Conservation (phyloP, 2,329 filamentous ascomycete genomes). For the Penicillium janthinellum region DNA sequence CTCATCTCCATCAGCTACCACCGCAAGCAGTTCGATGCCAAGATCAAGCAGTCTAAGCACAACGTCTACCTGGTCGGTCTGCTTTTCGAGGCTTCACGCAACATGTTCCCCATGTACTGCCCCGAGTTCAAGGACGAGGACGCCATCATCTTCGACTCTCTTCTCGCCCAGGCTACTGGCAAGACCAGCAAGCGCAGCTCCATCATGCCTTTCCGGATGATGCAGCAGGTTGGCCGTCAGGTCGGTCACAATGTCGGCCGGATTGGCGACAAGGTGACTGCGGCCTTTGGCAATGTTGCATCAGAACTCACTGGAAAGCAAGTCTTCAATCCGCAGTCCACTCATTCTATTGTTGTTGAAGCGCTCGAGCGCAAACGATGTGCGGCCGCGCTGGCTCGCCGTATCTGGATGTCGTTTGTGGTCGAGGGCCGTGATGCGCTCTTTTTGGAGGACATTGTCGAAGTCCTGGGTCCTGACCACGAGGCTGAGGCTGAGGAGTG, state of each 20-base stretch:
- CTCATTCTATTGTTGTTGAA: constrained; percentile 85
- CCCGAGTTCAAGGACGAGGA: constrained; percentile 89
- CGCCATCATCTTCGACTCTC: constrained; percentile 83
- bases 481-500: constrained; percentile 81
- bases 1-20: constrained; percentile 70
- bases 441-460: constrained; percentile 76
- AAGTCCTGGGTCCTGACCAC: constrained; percentile 78
- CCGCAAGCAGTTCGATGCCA: constrained; percentile 64
- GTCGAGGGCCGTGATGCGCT: constrained; percentile 83
- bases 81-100: constrained; percentile 86
- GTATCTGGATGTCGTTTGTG: constrained; percentile 98
- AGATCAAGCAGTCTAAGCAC: constrained; percentile 87
- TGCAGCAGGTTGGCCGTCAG: constrained; percentile 55
- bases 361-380: constrained; percentile 82
- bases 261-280: constrained; percentile 89
- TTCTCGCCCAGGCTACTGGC: constrained; percentile 65
- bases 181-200: constrained; percentile 58
- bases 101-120: constrained; percentile 90
- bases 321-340: constrained; percentile 88
- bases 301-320: constrained; percentile 94
- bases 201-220: constrained; percentile 74
- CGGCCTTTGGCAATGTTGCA: constrained; percentile 88
- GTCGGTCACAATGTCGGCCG: constrained; percentile 74
- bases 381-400: constrained; percentile 87
- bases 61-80: constrained; percentile 79